Base-by-base conservation (phyloP, 2,329 filamentous ascomycete genomes). In the Huntiella abstrusa region DNA sequence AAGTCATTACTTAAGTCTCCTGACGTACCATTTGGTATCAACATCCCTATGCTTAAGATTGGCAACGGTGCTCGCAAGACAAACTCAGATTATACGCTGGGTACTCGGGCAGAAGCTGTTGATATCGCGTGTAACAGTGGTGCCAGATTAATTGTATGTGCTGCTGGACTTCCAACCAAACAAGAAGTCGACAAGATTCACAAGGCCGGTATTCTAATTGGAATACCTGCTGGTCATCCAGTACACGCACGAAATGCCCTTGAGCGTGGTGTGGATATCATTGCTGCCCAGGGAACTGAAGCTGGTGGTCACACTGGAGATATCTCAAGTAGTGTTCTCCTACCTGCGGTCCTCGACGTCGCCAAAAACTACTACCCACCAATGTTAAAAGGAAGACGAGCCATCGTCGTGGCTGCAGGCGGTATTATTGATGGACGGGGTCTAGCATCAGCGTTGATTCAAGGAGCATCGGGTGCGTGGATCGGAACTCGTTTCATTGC, bases 201-300 rank as follows among this genome's bases (percentile, higher is more conserved):
- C 57, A 69, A 70, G 6, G 80, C 81, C 0, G 83, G 82, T 0
- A 82, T 96, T 36, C 59, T 92, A 49, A 70, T 95, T 33, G 95
- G 95, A 86, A 95, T 95, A 61, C 95, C 95, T 87, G 86, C 95
- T 15, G 88, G 88, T 0, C 83, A 87, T 55, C 87, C 88, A 2
- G 85, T 81, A 59, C 88, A 96, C 60, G 87, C 87, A 1, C 73
- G 80, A 59, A 95, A 95, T 65, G 87, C 87, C 2, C 67, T 96
- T 3, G 75, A 85, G 43, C 73, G 80, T 0, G 88, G 88, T 38
- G 85, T 93, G 7, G 88, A 96, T 62, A 79, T 95, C 52, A 73
- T 96, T 4, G 94, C 86, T 59, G 79, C 87, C 2, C 88, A 96
- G 65, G 88, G 88, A 41, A 85, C 85, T 44, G 88, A 96, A 61